phyloP scores from a whole-genome alignment of 257 asterid genomes.

The Solanum gracilifrons region DNA sequence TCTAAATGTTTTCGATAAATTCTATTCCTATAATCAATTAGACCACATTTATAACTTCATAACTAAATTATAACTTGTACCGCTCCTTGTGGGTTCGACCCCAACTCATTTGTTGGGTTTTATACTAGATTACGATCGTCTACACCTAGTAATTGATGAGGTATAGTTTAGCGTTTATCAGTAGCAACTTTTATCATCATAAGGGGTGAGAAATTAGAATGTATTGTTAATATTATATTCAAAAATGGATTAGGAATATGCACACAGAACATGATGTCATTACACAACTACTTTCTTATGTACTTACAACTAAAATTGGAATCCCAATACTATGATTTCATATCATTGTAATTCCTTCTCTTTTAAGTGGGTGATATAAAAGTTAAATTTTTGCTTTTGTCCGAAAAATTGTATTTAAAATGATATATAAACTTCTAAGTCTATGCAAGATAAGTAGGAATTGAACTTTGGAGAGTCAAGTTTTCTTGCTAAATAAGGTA shows the following conservation, averaged over 20 bases:
- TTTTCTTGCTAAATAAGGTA: too few relatives aligned
- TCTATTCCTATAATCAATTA: too few relatives aligned
- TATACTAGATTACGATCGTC: too few relatives aligned
- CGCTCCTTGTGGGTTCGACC: too few relatives aligned
- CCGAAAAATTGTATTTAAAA: neutral
- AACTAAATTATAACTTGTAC: too few relatives aligned
- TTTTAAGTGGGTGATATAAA: neutral
- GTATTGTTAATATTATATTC: neutral
- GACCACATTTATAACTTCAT: too few relatives aligned
- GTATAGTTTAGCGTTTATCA: too few relatives aligned
- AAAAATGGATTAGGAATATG: neutral
- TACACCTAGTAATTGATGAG: too few relatives aligned
- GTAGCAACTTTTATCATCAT: neutral
- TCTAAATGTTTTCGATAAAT: too few relatives aligned
- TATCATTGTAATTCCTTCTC: neutral
- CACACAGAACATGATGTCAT: neutral
- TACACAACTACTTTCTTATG: neutral
- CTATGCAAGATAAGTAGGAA: neutral
- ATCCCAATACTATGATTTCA: neutral
- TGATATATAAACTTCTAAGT: neutral
- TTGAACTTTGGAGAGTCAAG: neutral
- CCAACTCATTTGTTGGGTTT: too few relatives aligned
- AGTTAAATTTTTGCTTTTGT: neutral
- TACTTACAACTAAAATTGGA: neutral
- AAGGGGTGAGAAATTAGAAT: neutral